Evolutionary conservation across 441 rosid species (phyloP), one percentile per base, ranked within the genome.

Genomic region (Corymbia calophylla): DNA sequence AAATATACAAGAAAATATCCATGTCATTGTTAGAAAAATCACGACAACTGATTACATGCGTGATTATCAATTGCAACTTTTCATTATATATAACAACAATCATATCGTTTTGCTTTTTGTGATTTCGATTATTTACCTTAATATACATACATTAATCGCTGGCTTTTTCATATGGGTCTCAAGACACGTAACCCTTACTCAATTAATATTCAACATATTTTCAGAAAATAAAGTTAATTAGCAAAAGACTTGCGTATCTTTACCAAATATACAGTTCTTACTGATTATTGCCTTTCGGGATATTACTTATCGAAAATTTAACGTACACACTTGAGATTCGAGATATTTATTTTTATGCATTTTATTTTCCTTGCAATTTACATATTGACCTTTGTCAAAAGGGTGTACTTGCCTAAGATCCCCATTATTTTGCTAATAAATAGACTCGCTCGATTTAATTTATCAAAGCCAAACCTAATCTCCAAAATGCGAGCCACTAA

Each of bases 1-100:
- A 70, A 8, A 68, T 5, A 29, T 4, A 13, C 10, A 13, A 23
- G 29, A 56, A 56, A 9, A 23, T 56, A 23, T 56, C 29, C 13
- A 70, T 32, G 21, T 19, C 12, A 9, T 35, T 0, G 4, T 70
- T 70, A 32, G 14, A 9, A 32, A 70, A 9, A 70, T 70, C 27
- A 1, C 1, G 21, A 5, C 2, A 39, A 70, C 12, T 18, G 12
- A 70, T 9, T 5, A 0, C 0, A 5, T 9, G 2, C 4, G 12
- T 70, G 17, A 31, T 66, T 66, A 31, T 5, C 0, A 14, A n/a
- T 31, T 9, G 6, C 1, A 8, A 16, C 39, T 31, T 66, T 17
- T 66, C 5, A 7, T 17, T 8, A 18, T 3, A 3, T 8, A 68
- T 3, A 2, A 32, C 48, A 12, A 32, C 1, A 1, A 1, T 11